These are phyloP conservation scores for Phellopilus nigrolimitatus DNA, from an alignment of 1,284 basidiomycete genomes.

Conservation along the genomic window DNA sequence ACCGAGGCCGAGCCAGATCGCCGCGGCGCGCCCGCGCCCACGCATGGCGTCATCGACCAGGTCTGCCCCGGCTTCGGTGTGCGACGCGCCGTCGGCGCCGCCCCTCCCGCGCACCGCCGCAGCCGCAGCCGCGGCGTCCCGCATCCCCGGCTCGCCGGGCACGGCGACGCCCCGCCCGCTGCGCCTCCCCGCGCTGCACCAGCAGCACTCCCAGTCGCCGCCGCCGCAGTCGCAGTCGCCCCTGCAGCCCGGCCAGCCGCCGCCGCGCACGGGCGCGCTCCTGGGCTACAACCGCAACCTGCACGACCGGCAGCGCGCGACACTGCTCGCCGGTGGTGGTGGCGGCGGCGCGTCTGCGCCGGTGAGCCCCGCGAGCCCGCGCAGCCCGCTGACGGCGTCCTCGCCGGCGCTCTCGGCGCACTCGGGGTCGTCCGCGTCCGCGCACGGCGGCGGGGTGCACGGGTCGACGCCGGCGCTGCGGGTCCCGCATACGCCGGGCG, in stretches of 20 bases:
- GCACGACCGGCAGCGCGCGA: conserved; percentile 32
- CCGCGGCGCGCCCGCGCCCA: conserved; percentile 1
- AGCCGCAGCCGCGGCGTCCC: neutral
- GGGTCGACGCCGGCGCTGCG: conserved; percentile 1
- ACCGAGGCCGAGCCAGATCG: conserved; percentile 1
- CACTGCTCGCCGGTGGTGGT: conserved; percentile 26
- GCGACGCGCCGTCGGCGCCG: conserved; percentile 2
- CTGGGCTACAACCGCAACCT: conserved; percentile 37
- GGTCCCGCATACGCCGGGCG: neutral
- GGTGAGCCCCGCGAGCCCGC: neutral
- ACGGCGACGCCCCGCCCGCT: conserved; percentile 17
- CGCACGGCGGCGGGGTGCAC: neutral
- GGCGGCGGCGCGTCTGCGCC: conserved; percentile 23
- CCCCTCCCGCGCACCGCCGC: conserved; percentile 1
- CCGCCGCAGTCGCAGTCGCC: neutral
- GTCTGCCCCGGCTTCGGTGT: conserved; percentile 8
- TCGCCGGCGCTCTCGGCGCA: conserved; percentile 2
- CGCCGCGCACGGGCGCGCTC: conserved; percentile 27
- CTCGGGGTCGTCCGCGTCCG: neutral
- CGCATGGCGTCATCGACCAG: conserved; percentile 1
- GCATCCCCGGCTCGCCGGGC: neutral
- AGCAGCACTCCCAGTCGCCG: neutral
- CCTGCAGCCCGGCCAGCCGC: conserved; percentile 29
- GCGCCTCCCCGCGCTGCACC: conserved; percentile 19
- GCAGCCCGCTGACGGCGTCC: neutral